Evolutionary conservation across 2,329 filamentous ascomycete species (phyloP), one percentile per base, ranked within the genome.

Genomic region (Arthrobotrys pseudoclavata): DNA sequence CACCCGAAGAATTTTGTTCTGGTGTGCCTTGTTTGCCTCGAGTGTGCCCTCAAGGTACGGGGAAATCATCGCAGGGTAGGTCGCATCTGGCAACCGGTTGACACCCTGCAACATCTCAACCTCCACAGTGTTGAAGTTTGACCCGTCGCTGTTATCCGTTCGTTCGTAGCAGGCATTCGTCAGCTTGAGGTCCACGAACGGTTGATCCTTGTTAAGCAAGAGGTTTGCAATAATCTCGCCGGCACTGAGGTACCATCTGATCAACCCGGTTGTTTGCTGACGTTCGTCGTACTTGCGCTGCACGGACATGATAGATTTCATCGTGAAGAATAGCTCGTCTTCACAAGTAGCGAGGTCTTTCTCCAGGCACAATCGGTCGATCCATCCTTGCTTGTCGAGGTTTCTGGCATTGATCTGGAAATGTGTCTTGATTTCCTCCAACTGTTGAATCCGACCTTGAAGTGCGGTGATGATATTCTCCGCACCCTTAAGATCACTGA

Each of bases 221-320:
- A 99, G 87, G 84, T 98, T 96, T 95, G 96, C 99, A 12, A 97
- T 95, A 80, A 99, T 96, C 82, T 99, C 95, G 48, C 91, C 91
- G 1, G 94, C 94, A n/a, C 92, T 92, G 75, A 99, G 93, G 83
- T 93, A 96, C 92, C 95, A 97, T 81, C 93, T 91, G 67, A 99
- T 84, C 47, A 97, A 86, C 4, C 94, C 94, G 76, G 89, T 94
- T 70, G 90, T 91, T 79, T 93, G 89, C 61, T 89, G 86, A 55
- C 88, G 88, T 76, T 97, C 93, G 63, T 91, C 90, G 79, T 90
- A 90, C 83, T 94, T 96, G 76, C 94, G 88, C 84, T 99, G 96
- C 4, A 95, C 96, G 1, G 94, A 96, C 0, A 96, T 99, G 83
- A 99, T 99, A 45, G 96, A 96, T 82, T 99, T 98, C 96, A 99